Conservation (phyloP, 129 eudicot species). For the Artemisia annua region DNA sequence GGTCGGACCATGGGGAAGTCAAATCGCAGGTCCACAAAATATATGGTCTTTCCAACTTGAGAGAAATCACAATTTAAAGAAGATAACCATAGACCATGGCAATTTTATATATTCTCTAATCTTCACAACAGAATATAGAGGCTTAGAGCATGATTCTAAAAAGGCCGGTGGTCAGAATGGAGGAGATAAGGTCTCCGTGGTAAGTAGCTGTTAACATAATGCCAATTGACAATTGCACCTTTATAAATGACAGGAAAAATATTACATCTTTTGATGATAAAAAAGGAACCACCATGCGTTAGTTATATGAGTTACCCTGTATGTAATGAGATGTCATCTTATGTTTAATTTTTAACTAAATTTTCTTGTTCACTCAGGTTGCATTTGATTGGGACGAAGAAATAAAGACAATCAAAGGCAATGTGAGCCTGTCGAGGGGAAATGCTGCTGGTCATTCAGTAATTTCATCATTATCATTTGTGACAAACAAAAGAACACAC, state of each 20-base stretch:
- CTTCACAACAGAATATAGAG: neutral
- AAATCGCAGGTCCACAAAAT: neutral
- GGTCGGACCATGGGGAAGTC: constrained; percentile 14
- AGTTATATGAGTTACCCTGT: no score
- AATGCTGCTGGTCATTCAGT: neutral
- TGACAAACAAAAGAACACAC: constrained; percentile 7
- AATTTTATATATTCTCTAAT: neutral
- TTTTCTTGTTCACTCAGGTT: neutral
- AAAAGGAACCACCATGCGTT: neutral
- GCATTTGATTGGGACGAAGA: neutral
- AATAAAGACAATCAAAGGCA: neutral
- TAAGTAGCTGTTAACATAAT: neutral
- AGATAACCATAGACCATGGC: neutral
- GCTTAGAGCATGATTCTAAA: neutral
- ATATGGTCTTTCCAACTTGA: neutral
- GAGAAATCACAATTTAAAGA: neutral
- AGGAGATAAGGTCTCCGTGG: neutral
- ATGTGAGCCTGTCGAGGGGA: neutral
- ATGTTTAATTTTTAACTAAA: neutral
- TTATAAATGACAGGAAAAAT: no score
- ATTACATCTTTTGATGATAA: no score
- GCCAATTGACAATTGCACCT: no score
- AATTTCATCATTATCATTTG: neutral
- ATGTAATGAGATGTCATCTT: neutral
- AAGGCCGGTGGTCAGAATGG: neutral